Conservation (phyloP, 75 land plant genomes). For the Picea sitchensis region DNA sequence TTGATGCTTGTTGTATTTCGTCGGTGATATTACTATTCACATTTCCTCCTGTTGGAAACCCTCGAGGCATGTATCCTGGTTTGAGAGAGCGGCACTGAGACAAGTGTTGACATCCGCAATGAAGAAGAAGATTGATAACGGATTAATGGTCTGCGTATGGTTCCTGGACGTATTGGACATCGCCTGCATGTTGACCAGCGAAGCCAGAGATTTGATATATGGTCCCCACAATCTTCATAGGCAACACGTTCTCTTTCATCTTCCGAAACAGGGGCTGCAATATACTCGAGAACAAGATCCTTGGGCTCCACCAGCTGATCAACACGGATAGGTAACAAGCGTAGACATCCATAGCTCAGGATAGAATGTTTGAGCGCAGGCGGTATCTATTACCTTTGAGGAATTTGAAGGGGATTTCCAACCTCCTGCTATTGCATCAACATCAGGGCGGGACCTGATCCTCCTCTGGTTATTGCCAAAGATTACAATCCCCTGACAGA, state of each 20-base stretch:
- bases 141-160: no score
- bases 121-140: no score
- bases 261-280: not conserved
- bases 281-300: not conserved
- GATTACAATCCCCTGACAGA: no score
- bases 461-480: no score
- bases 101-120: conserved; percentile 23
- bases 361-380: not conserved
- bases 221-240: not conserved
- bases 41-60: conserved; percentile 5
- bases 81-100: conserved; percentile 31
- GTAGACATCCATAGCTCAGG: conserved; percentile 5
- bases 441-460: no score
- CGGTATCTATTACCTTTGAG: not conserved
- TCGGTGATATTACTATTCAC: not conserved
- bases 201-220: no score
- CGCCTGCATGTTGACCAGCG: not conserved
- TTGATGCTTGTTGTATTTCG: not conserved
- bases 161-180: no score
- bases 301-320: no score
- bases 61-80: conserved; percentile 25
- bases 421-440: no score
- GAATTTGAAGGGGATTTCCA: no score
- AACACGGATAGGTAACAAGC: not conserved
- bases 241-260: not conserved